Conservation (phyloP, 2,329 filamentous ascomycete genomes). For the Leptographium galeiforme region DNA sequence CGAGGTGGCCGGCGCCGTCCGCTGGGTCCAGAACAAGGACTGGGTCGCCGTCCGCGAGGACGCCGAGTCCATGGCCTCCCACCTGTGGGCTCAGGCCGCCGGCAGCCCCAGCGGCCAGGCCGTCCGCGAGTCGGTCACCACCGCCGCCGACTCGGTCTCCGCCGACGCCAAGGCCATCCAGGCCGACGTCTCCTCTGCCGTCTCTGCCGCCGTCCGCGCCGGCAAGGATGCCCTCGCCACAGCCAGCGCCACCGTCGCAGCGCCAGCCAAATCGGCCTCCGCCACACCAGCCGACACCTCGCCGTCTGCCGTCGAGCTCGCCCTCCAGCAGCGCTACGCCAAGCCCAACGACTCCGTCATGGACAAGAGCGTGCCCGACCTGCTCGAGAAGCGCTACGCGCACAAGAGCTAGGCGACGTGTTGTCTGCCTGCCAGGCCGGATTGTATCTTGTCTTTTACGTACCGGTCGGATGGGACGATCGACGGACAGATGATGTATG, state of each 20-base stretch:
- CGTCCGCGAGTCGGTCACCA: constrained; percentile 11
- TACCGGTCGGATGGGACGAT: too few relatives aligned
- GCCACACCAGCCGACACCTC: constrained; percentile 17
- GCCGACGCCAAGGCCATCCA: constrained; percentile 15
- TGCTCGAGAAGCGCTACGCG: constrained; percentile 40
- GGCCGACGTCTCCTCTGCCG: background rate
- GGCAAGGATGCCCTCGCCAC: constrained; percentile 15
- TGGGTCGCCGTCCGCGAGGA: constrained; percentile 50
- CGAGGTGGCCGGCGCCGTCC: constrained; percentile 54
- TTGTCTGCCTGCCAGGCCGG: too few relatives aligned
- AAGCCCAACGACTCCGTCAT: constrained; percentile 23
- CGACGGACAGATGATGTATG: too few relatives aligned
- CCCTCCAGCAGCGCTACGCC: constrained; percentile 38
- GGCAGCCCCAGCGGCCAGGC: constrained; percentile 19
- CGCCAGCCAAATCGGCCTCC: background rate
- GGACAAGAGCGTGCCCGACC: constrained; percentile 37
- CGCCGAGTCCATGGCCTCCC: constrained; percentile 34
- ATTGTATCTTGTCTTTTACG: too few relatives aligned
- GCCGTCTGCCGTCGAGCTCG: constrained; percentile 30
- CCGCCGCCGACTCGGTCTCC: constrained; percentile 14
- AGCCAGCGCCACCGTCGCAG: constrained; percentile 21
- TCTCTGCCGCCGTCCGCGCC: background rate
- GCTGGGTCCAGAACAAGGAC: constrained; percentile 51
- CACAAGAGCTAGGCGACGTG: constrained; percentile 9
- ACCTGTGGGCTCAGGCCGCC: constrained; percentile 29